phyloP scores from a whole-genome alignment of 768 basidiomycete species.

The Suillus lakei region DNA sequence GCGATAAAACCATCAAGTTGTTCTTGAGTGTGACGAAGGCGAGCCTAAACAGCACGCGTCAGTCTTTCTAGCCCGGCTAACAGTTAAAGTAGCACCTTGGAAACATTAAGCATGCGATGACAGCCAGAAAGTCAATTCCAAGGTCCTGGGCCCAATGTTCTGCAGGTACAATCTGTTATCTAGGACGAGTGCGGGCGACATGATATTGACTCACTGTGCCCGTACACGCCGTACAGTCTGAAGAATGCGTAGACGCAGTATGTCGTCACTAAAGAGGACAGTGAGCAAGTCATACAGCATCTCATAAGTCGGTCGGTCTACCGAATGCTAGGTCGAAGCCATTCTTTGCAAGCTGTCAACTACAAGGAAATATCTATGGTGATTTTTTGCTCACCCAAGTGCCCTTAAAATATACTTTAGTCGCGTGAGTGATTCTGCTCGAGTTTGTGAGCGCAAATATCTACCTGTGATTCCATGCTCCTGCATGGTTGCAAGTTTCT shows the following conservation, averaged over 20 bases:
- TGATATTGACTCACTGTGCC: slow-evolving; percentile 52
- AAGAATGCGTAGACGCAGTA: slow-evolving; percentile 79
- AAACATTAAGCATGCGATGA: slow-evolving; percentile 91
- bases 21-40: slow-evolving; percentile 90
- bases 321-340: slow-evolving; percentile 94
- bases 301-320: slow-evolving; percentile 38
- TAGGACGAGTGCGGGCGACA: neutral
- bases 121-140: slow-evolving; percentile 83
- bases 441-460: slow-evolving; percentile 1
- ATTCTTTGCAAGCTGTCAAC: slow-evolving; percentile 52
- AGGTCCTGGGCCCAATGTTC: slow-evolving; percentile 68
- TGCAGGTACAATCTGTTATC: slow-evolving; percentile 29
- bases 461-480: slow-evolving; percentile 91
- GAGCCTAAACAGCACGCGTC: slow-evolving; percentile 50
- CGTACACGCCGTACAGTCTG: slow-evolving; percentile 77
- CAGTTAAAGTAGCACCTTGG: slow-evolving; percentile 57
- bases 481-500: slow-evolving; percentile 94
- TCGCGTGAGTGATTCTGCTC: slow-evolving; percentile 12
- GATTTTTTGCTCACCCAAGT: slow-evolving; percentile 66
- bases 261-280: slow-evolving; percentile 61
- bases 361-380: neutral
- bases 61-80: neutral
- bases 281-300: slow-evolving; percentile 1
- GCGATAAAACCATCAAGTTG: slow-evolving; percentile 78
- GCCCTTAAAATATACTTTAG: slow-evolving; percentile 78